Conservation (phyloP, 805 yeast species). For the Cyberlindnera saturnus region DNA sequence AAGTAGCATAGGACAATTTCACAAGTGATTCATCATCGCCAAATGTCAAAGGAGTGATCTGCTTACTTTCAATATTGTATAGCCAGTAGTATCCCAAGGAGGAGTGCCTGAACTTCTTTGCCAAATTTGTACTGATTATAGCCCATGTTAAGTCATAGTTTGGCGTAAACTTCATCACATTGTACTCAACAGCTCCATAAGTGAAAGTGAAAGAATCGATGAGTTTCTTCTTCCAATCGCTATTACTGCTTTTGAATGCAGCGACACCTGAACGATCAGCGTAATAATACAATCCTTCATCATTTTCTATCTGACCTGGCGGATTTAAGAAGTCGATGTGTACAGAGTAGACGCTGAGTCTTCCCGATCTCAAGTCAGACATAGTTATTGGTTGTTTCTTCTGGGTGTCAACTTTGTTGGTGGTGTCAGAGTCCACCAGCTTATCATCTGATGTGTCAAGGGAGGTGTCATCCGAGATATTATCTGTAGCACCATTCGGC, state of each 20-base stretch:
- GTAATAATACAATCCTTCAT: slow-evolving; percentile 21
- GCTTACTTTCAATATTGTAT: slow-evolving; percentile 24
- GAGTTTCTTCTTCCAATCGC: slow-evolving; percentile 5
- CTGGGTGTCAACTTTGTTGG: neutral
- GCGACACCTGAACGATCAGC: slow-evolving; percentile 5
- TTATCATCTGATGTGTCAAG: neutral
- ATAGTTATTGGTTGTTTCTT: slow-evolving; percentile 11
- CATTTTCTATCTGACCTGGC: slow-evolving; percentile 7
- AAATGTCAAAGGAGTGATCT: slow-evolving; percentile 25
- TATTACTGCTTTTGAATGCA: slow-evolving; percentile 15
- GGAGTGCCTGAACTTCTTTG: slow-evolving; percentile 52
- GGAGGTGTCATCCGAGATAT: neutral
- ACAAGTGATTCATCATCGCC: slow-evolving; percentile 20
- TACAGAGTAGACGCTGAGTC: slow-evolving; percentile 10
- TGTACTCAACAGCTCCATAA: slow-evolving; percentile 5
- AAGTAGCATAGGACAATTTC: slow-evolving; percentile 43
- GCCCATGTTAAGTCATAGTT: slow-evolving; percentile 21
- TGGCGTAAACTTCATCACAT: slow-evolving; percentile 13
- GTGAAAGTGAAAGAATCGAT: slow-evolving; percentile 3
- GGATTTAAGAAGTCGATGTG: slow-evolving; percentile 14
- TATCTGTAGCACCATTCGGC: neutral
- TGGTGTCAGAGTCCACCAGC: neutral
- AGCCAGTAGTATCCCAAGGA: slow-evolving; percentile 36
- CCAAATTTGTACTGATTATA: slow-evolving; percentile 48
- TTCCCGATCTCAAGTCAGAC: slow-evolving; percentile 16